Evolutionary conservation across 2,329 filamentous ascomycete species (phyloP).

Genomic region (Tolypocladium inflatum): DNA sequence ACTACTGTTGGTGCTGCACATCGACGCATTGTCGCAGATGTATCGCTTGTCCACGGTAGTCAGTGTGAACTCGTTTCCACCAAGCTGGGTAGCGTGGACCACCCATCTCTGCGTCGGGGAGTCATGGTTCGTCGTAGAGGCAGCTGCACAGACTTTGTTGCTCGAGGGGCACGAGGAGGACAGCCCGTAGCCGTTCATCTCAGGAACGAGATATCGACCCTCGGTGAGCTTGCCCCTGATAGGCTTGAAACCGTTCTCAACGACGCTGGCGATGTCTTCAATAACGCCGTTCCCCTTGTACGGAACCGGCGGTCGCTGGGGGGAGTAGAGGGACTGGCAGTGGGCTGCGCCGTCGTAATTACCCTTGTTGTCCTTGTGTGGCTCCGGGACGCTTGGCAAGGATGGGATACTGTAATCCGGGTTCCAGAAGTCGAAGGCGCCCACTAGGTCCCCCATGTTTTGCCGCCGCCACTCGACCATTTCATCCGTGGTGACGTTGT

Average conservation of each 20-base stretch:
- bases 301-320: slow-evolving; percentile 33
- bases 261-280: slow-evolving; percentile 25
- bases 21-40: slow-evolving; percentile 5
- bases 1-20: background rate
- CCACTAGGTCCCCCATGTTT: slow-evolving; percentile 24
- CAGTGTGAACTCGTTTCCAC: slow-evolving; percentile 17
- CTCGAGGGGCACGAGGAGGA: slow-evolving; percentile 18
- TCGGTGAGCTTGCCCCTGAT: slow-evolving; percentile 42
- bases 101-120: slow-evolving; percentile 38
- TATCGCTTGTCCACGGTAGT: slow-evolving; percentile 13
- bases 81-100: slow-evolving; percentile 26
- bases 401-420: slow-evolving; percentile 38
- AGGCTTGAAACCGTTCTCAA: slow-evolving; percentile 45
- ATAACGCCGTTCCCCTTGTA: slow-evolving; percentile 29
- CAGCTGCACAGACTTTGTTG: slow-evolving; percentile 2
- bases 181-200: slow-evolving; percentile 33
- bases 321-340: slow-evolving; percentile 29
- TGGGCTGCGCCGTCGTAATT: slow-evolving; percentile 33
- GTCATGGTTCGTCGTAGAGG: slow-evolving; percentile 19
- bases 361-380: slow-evolving; percentile 30
- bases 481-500: slow-evolving; percentile 25
- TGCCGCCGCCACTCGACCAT: slow-evolving; percentile 20
- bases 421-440: slow-evolving; percentile 34
- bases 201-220: slow-evolving; percentile 43
- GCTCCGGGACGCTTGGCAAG: slow-evolving; percentile 32